These are phyloP conservation scores for Aristolochia fimbriata DNA, from an alignment of 164 flowering plant genomes.

Conservation along the genomic window DNA sequence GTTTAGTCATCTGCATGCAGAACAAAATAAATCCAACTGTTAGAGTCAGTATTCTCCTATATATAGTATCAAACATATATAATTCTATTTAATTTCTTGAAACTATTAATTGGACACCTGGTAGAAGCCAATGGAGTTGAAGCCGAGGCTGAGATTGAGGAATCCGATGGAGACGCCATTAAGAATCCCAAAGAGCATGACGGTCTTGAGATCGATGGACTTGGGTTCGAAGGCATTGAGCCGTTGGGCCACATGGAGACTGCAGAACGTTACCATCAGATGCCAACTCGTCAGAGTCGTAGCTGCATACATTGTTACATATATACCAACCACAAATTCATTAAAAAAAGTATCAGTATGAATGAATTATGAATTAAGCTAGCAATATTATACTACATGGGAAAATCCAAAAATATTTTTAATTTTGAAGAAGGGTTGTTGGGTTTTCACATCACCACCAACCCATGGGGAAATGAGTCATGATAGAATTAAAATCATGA, in stretches of 20 bases:
- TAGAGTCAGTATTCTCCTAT: not conserved
- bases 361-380: too few species aligned
- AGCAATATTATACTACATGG: too few species aligned
- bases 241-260: conserved; percentile 78
- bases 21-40: not conserved
- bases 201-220: conserved; percentile 69
- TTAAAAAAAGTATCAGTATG: too few species aligned
- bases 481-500: too few species aligned
- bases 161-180: conserved; percentile 92
- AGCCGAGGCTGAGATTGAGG: conserved; percentile 91
- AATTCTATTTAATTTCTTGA: too few species aligned
- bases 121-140: conserved; percentile 94
- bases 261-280: conserved; percentile 90
- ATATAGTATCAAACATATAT: too few species aligned
- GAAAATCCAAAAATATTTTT: too few species aligned
- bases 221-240: conserved; percentile 74
- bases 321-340: too few species aligned
- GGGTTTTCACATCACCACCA: too few species aligned
- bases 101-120: too few species aligned
- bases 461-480: too few species aligned
- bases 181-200: conserved; percentile 75
- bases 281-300: conserved; percentile 99
- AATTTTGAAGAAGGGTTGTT: too few species aligned
- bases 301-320: conserved; percentile 31
- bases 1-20: conserved; percentile 84